A percentile compares a stretch with the other conserved stretches of the same genome.
phyloP scores from a whole-genome alignment of 805 yeast species.

The Yarrowia sp. region DNA sequence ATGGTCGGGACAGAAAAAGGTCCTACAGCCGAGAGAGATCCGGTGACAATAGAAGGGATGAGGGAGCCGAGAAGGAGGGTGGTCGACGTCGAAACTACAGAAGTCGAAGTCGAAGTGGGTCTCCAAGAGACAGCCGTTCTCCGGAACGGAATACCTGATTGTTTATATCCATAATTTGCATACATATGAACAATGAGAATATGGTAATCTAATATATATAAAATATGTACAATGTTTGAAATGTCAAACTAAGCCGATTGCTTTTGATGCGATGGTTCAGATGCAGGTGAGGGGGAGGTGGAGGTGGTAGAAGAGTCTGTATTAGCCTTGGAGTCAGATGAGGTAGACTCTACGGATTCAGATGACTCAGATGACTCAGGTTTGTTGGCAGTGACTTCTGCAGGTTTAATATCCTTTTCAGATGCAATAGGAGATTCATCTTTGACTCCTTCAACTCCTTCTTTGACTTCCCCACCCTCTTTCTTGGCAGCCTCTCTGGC shows the following conservation, averaged over 20 bases:
- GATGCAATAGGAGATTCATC: neutral
- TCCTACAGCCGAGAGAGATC: neutral
- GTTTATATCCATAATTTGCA: neutral
- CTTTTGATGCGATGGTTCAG: neutral
- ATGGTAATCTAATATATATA: neutral
- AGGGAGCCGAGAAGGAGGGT: neutral
- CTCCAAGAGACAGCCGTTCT: neutral
- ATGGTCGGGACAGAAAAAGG: neutral
- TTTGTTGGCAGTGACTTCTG: no score
- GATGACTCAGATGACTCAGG: neutral
- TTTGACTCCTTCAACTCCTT: neutral
- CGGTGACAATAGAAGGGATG: neutral
- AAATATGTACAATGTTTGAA: neutral
- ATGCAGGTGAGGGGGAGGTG: neutral
- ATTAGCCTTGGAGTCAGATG: neutral
- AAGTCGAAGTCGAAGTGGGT: neutral
- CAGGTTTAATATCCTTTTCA: neutral
- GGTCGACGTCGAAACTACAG: neutral
- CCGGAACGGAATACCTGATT: neutral
- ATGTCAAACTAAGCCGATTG: neutral
- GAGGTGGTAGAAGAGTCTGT: neutral
- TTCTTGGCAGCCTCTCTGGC: conserved; percentile 11
- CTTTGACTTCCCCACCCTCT: no score
- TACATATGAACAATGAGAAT: no score
- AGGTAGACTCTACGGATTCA: no score